phyloP scores from a whole-genome alignment of 495 filamentous ascomycete species.

The Penicillium canescens region DNA sequence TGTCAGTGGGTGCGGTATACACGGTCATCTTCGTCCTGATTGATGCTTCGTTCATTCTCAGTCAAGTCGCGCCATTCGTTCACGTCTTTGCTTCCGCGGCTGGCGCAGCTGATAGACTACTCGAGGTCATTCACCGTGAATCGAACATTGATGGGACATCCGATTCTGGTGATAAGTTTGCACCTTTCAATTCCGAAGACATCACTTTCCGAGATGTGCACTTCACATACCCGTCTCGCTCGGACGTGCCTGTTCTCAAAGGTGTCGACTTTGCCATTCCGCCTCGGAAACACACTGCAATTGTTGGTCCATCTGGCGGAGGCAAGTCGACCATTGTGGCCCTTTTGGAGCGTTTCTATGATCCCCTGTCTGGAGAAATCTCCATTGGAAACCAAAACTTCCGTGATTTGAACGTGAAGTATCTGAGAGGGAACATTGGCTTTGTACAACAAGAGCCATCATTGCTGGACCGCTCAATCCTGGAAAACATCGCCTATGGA shows the following conservation, averaged over 20 bases:
- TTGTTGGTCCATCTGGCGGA: constrained; percentile 69
- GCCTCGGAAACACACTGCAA: constrained; percentile 59
- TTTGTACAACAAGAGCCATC: constrained; percentile 68
- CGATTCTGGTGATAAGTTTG: constrained; percentile 31
- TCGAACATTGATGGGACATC: constrained; percentile 52
- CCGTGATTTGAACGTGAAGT: constrained; percentile 53
- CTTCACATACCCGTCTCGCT: constrained; percentile 63
- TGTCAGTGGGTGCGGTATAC: constrained; percentile 58
- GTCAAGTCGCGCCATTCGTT: constrained; percentile 63
- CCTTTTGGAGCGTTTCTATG: constrained; percentile 55
- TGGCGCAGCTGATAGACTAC: constrained; percentile 51
- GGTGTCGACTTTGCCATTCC: constrained; percentile 52
- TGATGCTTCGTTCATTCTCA: constrained; percentile 61
- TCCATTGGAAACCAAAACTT: constrained; percentile 52
- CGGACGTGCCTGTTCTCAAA: constrained; percentile 51
- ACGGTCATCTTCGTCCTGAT: constrained; percentile 65
- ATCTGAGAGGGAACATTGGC: constrained; percentile 57
- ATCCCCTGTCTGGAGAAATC: constrained; percentile 42
- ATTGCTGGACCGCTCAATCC: constrained; percentile 61
- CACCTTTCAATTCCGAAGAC: constrained; percentile 27
- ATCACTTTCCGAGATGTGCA: constrained; percentile 53
- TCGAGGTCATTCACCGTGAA: constrained; percentile 49
- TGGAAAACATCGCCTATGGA: constrained; percentile 68
- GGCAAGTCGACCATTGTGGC: constrained; percentile 68
- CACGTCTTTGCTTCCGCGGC: constrained; percentile 60